phyloP scores from a whole-genome alignment of 768 basidiomycete genomes.

The Pisolithus microcarpus region DNA sequence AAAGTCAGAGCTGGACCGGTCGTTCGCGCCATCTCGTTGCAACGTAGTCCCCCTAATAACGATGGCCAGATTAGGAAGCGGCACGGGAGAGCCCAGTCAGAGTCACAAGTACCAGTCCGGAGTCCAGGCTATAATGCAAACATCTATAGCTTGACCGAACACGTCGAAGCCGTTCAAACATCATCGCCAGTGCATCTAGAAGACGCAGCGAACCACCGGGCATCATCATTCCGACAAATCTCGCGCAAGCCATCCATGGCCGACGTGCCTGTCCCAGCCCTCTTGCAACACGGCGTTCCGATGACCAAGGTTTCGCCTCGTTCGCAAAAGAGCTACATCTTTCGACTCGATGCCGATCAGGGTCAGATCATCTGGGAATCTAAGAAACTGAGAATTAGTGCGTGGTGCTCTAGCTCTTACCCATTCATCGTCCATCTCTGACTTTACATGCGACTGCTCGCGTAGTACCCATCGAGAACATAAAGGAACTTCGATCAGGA shows the following conservation, averaged over 20 bases:
- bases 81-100: not conserved
- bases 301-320: slow-evolving; percentile 83
- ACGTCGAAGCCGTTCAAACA: not conserved
- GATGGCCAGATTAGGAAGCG: slow-evolving; percentile 20
- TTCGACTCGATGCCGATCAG: slow-evolving; percentile 71
- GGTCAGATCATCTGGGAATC: slow-evolving; percentile 78
- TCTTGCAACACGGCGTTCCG: slow-evolving; percentile 54
- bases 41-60: slow-evolving; percentile 2
- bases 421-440: not conserved
- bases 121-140: not conserved
- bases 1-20: slow-evolving; percentile 25
- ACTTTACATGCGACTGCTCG: not conserved
- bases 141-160: not conserved
- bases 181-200: not conserved
- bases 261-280: slow-evolving; percentile 48
- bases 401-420: slow-evolving; percentile 19
- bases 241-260: slow-evolving; percentile 6
- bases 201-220: too few relatives aligned
- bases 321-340: slow-evolving; percentile 63
- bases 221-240: not conserved
- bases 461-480: slow-evolving; percentile 76
- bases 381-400: slow-evolving; percentile 59
- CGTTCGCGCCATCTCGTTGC: slow-evolving; percentile 22
- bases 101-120: not conserved
- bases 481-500: slow-evolving; percentile 80